phyloP scores from a whole-genome alignment of 768 basidiomycete genomes.

The Tulasnella sp. region DNA sequence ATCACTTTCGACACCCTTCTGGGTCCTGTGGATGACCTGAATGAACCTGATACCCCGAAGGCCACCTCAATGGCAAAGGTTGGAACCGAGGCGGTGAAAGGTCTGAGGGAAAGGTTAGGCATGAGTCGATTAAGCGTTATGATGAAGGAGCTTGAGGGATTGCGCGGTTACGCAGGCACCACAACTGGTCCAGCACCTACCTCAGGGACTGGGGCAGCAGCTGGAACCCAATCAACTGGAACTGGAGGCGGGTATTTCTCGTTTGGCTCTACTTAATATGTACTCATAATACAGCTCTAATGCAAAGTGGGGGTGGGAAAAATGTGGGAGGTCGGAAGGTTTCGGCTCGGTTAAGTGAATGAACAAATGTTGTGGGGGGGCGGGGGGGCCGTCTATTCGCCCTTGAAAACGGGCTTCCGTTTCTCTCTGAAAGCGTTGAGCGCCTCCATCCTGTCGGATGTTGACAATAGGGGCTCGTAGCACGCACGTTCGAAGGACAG shows the following conservation, averaged over 20 bases:
- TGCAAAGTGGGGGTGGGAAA: not conserved
- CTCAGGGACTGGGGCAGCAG: not conserved
- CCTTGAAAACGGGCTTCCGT: conserved; percentile 70
- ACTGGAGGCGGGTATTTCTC: conserved; percentile 19
- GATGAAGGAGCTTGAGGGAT: conserved; percentile 81
- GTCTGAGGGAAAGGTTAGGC: conserved; percentile 55
- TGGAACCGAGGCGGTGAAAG: conserved; percentile 45
- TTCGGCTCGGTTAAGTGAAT: not conserved
- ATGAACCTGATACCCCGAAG: not conserved
- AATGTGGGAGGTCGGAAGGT: not conserved
- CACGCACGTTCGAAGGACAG: conserved; percentile 87
- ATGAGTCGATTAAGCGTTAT: conserved; percentile 74
- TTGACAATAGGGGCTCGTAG: conserved; percentile 74
- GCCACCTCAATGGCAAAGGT: not conserved
- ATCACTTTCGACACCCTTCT: not conserved
- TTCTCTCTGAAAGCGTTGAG: conserved; percentile 84
- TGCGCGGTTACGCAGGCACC: conserved; percentile 41
- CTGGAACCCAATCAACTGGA: conserved; percentile 1
- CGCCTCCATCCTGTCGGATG: conserved; percentile 77
- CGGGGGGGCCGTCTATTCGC: conserved; percentile 50
- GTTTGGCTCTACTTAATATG: not conserved
- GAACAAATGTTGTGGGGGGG: not conserved
- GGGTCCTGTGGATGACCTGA: not conserved
- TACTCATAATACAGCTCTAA: not conserved
- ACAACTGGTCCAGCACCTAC: not conserved